Percentiles rank a stretch among this genome's conserved stretches.
Conservation (phyloP, 2,329 filamentous ascomycete species). For the Dactylella cylindrospora region DNA sequence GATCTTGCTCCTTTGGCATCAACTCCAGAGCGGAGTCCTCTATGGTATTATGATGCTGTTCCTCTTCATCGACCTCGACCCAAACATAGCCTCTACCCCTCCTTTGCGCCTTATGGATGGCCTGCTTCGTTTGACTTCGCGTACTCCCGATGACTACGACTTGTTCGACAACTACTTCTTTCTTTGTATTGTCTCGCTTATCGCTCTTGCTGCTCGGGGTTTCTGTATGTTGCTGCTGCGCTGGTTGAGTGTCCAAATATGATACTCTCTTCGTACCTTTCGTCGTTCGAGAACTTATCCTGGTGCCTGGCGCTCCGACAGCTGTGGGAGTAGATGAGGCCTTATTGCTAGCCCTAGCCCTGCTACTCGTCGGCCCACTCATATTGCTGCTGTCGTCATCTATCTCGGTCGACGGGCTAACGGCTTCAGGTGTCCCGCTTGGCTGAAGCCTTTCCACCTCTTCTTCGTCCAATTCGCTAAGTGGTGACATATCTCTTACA, state of each 20-base stretch:
- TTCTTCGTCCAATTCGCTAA: constrained; percentile 42
- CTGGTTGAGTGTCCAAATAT: constrained; percentile 9
- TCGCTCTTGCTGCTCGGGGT: constrained; percentile 7
- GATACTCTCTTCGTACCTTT: constrained; percentile 26
- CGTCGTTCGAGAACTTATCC: constrained; percentile 32
- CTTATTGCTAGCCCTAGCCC: constrained; percentile 3
- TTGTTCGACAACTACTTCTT: constrained; percentile 28
- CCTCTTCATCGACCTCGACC: constrained; percentile 39
- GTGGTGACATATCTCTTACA: constrained; percentile 41
- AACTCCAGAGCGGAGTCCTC: too few relatives aligned
- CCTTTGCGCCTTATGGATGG: constrained; percentile 35
- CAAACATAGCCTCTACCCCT: constrained; percentile 40
- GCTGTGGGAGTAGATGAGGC: constrained; percentile 6
- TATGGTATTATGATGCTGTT: too few relatives aligned
- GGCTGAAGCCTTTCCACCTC: constrained; percentile 37
- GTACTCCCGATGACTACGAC: constrained; percentile 42
- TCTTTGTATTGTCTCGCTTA: not conserved
- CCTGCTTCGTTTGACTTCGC: constrained; percentile 38
- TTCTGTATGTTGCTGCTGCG: constrained; percentile 7
- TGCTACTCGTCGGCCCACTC: constrained; percentile 1
- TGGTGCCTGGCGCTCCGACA: constrained; percentile 31
- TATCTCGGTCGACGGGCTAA: constrained; percentile 2
- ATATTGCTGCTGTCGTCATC: constrained; percentile 18
- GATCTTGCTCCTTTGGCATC: constrained; percentile 1
- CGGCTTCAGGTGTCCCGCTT: constrained; percentile 15